These are phyloP conservation scores for Luffa acutangula DNA, from an alignment of 306 rosid genomes.

Conservation along the genomic window DNA sequence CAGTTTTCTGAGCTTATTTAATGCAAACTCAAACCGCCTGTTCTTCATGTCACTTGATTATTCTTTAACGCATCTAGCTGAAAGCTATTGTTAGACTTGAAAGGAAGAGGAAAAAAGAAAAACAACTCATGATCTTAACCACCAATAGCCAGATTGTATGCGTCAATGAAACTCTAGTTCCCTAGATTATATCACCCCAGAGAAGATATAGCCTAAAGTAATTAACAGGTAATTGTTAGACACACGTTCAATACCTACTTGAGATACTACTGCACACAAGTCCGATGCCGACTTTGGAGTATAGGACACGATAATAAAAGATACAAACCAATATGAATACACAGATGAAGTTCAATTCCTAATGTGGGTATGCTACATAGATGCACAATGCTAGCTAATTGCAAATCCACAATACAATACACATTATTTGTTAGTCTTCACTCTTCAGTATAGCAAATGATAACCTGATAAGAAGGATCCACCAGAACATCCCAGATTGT, in stretches of 20 bases:
- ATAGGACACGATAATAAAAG: background rate
- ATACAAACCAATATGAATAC: background rate
- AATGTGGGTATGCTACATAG: background rate
- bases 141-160: background rate
- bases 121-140: background rate
- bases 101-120: background rate
- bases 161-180: background rate
- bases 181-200: background rate
- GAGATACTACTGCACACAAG: background rate
- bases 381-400: background rate
- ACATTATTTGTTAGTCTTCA: background rate
- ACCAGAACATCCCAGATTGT: constrained; percentile 98
- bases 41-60: background rate
- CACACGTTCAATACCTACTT: background rate
- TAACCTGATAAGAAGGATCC: constrained; percentile 75
- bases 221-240: background rate
- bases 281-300: background rate
- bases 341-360: background rate
- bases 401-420: background rate
- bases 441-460: background rate
- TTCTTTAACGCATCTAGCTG: background rate
- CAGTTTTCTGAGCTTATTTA: background rate
- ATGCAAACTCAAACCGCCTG: background rate
- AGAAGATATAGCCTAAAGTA: background rate
- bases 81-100: background rate